Conservation (phyloP, 345 rosid species). For the Microthlaspi erraticum region DNA sequence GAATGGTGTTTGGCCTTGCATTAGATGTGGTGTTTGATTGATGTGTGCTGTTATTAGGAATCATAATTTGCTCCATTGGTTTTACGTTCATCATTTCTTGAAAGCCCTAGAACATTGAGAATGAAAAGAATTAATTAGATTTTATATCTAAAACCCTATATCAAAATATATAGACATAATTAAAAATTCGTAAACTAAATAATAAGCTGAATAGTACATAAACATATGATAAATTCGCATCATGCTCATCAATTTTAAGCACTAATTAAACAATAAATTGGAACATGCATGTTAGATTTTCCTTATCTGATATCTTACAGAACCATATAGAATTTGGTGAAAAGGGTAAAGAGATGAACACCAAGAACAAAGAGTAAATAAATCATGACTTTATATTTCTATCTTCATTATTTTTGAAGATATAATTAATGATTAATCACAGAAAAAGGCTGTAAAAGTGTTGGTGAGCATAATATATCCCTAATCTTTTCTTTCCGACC, state of each 20-base stretch:
- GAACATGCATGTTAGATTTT: constrained; percentile 22
- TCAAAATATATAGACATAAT: background rate
- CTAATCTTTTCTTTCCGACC: constrained; percentile 17
- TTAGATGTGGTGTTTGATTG: constrained; percentile 37
- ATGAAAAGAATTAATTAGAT: background rate
- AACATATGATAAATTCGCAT: background rate
- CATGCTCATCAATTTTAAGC: background rate
- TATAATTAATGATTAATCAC: constrained; percentile 28
- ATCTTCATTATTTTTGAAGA: constrained; percentile 1
- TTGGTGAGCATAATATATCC: background rate
- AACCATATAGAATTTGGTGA: background rate
- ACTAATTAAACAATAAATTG: constrained; percentile 2
- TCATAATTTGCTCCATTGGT: constrained; percentile 48
- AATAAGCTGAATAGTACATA: background rate
- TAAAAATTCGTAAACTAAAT: background rate
- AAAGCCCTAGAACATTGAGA: constrained; percentile 38
- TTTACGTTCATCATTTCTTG: constrained; percentile 48
- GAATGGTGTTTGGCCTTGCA: constrained; percentile 37
- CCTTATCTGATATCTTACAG: background rate
- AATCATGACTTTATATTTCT: constrained; percentile 23
- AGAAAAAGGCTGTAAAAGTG: constrained; percentile 31
- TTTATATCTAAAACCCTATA: constrained; percentile 20
- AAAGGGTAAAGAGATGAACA: constrained; percentile 28
- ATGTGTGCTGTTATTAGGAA: constrained; percentile 41
- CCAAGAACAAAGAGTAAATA: constrained; percentile 35